Conservation (phyloP, 176 grass and related monocot species). For the Thalia dealbata region DNA sequence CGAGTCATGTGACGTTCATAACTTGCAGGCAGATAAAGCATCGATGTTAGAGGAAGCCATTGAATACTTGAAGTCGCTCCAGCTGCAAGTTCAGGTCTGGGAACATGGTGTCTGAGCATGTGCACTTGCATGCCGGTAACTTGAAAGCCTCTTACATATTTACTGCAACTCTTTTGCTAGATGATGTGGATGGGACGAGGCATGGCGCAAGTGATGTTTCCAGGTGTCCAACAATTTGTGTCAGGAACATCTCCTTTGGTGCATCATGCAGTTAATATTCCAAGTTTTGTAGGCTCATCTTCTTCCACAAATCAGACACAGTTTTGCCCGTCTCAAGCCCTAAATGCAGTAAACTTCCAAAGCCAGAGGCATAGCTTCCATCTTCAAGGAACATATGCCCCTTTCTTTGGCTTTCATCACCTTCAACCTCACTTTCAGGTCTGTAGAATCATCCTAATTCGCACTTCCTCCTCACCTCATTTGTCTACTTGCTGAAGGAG, state of each 20-base stretch:
- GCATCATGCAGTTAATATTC: conserved; percentile 40
- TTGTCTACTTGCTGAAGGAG: neutral
- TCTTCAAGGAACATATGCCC: conserved; percentile 23
- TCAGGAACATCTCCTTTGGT: conserved; percentile 24
- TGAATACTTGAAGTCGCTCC: conserved; percentile 9
- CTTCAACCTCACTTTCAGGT: conserved; percentile 35
- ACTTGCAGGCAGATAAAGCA: conserved; percentile 3
- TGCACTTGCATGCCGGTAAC: neutral
- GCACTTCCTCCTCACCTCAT: neutral
- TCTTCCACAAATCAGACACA: neutral
- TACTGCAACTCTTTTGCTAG: conserved; percentile 18
- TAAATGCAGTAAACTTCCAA: conserved; percentile 24
- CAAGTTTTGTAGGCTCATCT: conserved; percentile 18
- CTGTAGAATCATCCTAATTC: neutral
- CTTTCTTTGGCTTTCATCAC: conserved; percentile 14
- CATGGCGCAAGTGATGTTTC: conserved; percentile 61
- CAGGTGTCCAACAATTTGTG: conserved; percentile 44
- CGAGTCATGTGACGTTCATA: neutral
- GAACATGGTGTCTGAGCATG: neutral
- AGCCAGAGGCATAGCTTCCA: conserved; percentile 26
- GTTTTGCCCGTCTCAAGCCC: conserved; percentile 15
- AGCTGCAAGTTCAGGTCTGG: conserved; percentile 8
- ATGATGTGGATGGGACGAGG: conserved; percentile 85
- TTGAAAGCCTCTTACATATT: neutral
- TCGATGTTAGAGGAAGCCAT: conserved; percentile 2